A percentile compares a stretch with the other conserved stretches of the same genome.
These are phyloP conservation scores for Boechera stricta DNA, from an alignment of 345 rosid species.

Conservation along the genomic window DNA sequence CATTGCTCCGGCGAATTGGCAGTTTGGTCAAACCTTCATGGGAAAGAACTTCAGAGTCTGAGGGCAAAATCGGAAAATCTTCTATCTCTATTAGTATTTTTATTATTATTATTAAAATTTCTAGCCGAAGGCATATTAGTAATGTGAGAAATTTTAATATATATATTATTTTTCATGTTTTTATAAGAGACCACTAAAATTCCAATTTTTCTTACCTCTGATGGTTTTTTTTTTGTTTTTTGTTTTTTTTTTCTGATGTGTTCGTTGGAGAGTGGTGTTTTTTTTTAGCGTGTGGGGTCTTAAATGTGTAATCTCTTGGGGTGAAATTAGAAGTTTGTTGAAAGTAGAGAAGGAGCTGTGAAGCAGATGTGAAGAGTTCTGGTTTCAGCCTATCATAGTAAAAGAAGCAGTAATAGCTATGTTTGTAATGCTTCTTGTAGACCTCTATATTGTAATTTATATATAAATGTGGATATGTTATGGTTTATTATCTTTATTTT, in stretches of 20 bases:
- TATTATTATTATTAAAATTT: constrained; percentile 13
- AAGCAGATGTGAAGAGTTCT: constrained; percentile 26
- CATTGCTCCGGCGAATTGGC: constrained; percentile 70
- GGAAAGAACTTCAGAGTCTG: constrained; percentile 73
- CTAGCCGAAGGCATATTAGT: constrained; percentile 41
- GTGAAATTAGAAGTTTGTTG: constrained; percentile 27
- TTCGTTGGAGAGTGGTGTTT: constrained; percentile 38
- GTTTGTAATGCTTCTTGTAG: constrained; percentile 40
- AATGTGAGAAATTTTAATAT: constrained; percentile 7
- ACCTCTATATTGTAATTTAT: constrained; percentile 29
- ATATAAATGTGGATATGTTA: constrained; percentile 2
- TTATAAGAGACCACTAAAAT: constrained; percentile 25
- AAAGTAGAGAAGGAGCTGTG: constrained; percentile 35
- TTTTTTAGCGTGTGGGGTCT: constrained; percentile 34
- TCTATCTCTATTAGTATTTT: constrained; percentile 15
- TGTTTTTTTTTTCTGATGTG: not conserved
- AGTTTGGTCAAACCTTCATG: constrained; percentile 74
- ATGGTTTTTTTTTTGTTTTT: not conserved
- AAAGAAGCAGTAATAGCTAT: constrained; percentile 13
- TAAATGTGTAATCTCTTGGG: constrained; percentile 29
- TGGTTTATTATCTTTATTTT: constrained; percentile 7
- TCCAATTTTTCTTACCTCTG: constrained; percentile 32
- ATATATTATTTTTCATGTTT: constrained; percentile 2
- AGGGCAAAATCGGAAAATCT: constrained; percentile 27
- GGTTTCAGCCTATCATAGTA: constrained; percentile 10